phyloP scores from a whole-genome alignment of 495 filamentous ascomycete species.

The Aspergillus mulundensis region DNA sequence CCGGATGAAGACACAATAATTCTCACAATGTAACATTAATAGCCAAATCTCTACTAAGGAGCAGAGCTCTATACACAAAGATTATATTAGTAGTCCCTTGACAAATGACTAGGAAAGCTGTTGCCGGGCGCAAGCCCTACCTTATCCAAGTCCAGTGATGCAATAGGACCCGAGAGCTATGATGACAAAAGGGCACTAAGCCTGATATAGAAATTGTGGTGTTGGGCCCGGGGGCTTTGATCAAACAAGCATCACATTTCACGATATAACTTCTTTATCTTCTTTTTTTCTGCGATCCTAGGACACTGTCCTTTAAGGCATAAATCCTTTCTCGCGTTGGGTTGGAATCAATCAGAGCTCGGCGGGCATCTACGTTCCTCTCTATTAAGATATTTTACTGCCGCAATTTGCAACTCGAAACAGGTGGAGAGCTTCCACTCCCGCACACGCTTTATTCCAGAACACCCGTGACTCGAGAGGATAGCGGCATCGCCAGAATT shows the following conservation, averaged over 20 bases:
- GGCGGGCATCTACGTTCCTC: slow-evolving; percentile 12
- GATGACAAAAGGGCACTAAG: slow-evolving; percentile 33
- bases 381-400: slow-evolving; percentile 11
- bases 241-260: slow-evolving; percentile 20
- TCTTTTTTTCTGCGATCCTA: neutral
- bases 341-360: slow-evolving; percentile 3
- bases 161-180: slow-evolving; percentile 1
- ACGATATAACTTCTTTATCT: slow-evolving; percentile 12
- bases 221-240: slow-evolving; percentile 18
- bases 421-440: slow-evolving; percentile 17
- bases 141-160: neutral
- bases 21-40: neutral
- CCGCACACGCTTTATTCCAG: neutral
- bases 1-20: neutral
- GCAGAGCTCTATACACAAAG: neutral
- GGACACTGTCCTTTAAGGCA: neutral
- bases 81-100: neutral
- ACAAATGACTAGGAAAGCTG: neutral
- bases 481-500: neutral
- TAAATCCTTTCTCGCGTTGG: neutral
- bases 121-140: neutral
- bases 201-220: slow-evolving; percentile 27
- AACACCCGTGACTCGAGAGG: neutral
- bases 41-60: no score
- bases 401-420: slow-evolving; percentile 10